Percentiles rank a stretch among this genome's conserved stretches.
Conservation (phyloP, 2,329 filamentous ascomycete genomes). For the Daldinia eschscholtzii region DNA sequence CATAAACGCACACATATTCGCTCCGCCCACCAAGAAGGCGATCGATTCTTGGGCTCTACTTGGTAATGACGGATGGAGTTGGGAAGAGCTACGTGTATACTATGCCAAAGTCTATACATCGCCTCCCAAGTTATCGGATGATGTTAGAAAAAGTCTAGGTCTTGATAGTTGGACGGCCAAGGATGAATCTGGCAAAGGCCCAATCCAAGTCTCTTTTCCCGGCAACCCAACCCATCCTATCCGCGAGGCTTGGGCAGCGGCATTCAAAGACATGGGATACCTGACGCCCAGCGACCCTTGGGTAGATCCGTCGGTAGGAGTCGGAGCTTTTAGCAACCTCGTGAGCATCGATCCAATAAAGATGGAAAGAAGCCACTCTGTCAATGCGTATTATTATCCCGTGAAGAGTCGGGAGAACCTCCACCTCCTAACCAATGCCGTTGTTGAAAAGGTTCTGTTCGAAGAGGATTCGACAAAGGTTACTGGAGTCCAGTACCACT, state of each 20-base stretch:
- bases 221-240: not conserved
- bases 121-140: not conserved
- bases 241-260: not conserved
- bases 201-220: not conserved
- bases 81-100: not conserved
- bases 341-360: conserved; percentile 36
- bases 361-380: not conserved
- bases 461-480: not conserved
- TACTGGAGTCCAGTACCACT: not conserved
- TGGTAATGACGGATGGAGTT: not conserved
- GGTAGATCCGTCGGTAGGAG: conserved; percentile 19
- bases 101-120: not conserved
- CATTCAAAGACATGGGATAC: conserved; percentile 12
- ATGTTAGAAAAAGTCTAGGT: not conserved
- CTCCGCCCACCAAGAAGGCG: not conserved
- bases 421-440: not conserved
- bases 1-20: not conserved
- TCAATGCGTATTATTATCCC: not conserved
- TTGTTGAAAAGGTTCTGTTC: not conserved
- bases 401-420: conserved; percentile 1
- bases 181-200: not conserved
- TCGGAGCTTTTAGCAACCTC: conserved; percentile 43
- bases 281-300: conserved; percentile 25
- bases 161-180: not conserved
- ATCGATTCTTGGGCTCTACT: not conserved